Evolutionary conservation across 352 stramenopile genomes (phyloP), one percentile per base, ranked within the genome.

Genomic region (Phytopythium mirpurense): DNA sequence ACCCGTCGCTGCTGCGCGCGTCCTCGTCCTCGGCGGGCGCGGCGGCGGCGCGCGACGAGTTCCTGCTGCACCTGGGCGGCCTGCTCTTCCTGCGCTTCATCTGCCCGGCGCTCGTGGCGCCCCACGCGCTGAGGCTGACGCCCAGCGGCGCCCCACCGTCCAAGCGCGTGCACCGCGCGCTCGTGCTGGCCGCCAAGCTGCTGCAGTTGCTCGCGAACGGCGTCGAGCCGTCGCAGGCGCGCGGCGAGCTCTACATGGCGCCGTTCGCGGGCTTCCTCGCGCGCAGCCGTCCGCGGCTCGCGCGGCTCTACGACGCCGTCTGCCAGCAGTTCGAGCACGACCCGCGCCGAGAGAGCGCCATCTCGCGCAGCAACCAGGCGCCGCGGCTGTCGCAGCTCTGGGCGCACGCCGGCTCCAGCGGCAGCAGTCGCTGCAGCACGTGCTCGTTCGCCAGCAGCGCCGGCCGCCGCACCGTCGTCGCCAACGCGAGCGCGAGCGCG

Each of bases 151-250:
- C 51, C 16, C 24, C 67, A 7, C 79, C 80, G 15, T 63, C 60
- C 26, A 80, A 78, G 46, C 53, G 69, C 19, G 70, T 86, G 49
- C 78, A 86, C 34, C 80, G 83, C 21, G 81, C 78, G 16, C 65
- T 90, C 43, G 74, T 93, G 52, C 66, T 93, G 23, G 59, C 90
- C 10, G 83, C 83, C 21, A 93, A 93, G 50, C 52, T 93, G 29
- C 78, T 93, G 54, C 83, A 93, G 67, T 84, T 74, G 50, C 65
- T 93, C 8, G 80, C 83, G 14, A 93, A 91, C 59, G 86, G 89
- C 37, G 75, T 80, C 35, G 78, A 90, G 51, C 72, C n/a, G n/a
- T n/a, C n/a, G n/a, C n/a, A 67, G 29, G 37, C 61, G 12, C 78
- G 74, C 8, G 70, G 64, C 5, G 83, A 93, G 42, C 65, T 72